Conservation (phyloP, 192 early-diverging fungal species). For the Podila minutissima region DNA sequence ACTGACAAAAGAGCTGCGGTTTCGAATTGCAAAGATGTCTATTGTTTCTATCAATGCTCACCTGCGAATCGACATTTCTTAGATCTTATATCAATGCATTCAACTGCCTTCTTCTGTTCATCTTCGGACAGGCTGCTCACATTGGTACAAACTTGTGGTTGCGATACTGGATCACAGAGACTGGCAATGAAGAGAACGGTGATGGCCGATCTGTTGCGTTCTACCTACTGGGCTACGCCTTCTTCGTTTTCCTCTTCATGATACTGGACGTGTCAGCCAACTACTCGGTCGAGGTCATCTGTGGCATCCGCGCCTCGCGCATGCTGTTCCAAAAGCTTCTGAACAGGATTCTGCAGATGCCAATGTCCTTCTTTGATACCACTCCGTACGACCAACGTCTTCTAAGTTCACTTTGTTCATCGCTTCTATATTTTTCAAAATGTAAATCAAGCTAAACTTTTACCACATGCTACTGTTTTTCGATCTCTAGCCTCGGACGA, state of each 20-base stretch:
- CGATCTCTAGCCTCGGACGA: constrained; percentile 72
- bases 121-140: background rate
- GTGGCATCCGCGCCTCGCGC: background rate
- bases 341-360: background rate
- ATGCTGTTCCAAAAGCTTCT: background rate
- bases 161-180: constrained; percentile 12
- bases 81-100: constrained; percentile 1
- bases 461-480: background rate
- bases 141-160: constrained; percentile 12
- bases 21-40: background rate
- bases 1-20: background rate
- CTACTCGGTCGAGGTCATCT: constrained; percentile 8
- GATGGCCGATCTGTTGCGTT: background rate
- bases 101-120: background rate
- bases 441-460: background rate
- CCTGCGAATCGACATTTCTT: background rate
- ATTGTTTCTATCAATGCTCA: background rate
- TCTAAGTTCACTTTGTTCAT: background rate
- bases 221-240: constrained; percentile 11
- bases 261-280: constrained; percentile 7
- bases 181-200: background rate
- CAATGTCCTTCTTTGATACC: background rate
- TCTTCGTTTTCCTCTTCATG: constrained; percentile 11
- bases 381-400: background rate
- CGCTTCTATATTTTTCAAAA: background rate